Evolutionary conservation across 1,139 yeast genomes (phyloP).

Genomic region (Saccharomyces hybrid): DNA sequence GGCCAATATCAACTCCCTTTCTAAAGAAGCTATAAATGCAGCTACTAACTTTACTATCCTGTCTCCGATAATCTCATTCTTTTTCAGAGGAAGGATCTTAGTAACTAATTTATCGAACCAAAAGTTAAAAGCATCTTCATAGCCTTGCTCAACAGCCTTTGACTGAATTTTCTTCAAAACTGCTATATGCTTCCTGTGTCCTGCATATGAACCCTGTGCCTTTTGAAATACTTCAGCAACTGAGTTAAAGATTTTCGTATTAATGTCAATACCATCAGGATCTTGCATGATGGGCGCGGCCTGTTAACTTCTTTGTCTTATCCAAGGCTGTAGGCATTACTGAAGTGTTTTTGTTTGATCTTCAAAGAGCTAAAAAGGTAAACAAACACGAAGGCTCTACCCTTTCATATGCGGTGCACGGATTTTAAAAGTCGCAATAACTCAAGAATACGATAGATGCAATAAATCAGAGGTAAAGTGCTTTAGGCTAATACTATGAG

Average conservation of each 20-base stretch:
- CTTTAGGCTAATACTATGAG: not conserved
- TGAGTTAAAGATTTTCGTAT: slow-evolving; percentile 36
- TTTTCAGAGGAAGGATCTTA: slow-evolving; percentile 58
- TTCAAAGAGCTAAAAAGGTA: not conserved
- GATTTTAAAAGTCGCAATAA: not conserved
- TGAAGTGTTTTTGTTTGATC: not conserved
- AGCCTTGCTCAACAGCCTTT: slow-evolving; percentile 46
- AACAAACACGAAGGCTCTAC: not conserved
- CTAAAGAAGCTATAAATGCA: slow-evolving; percentile 45
- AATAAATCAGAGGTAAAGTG: not conserved
- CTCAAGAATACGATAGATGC: not conserved
- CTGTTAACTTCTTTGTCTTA: not conserved
- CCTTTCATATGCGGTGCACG: not conserved
- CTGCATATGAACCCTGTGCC: slow-evolving; percentile 64
- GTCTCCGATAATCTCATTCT: slow-evolving; percentile 68
- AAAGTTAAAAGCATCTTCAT: slow-evolving; percentile 52
- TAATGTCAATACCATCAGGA: slow-evolving; percentile 15
- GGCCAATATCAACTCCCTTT: slow-evolving; percentile 28
- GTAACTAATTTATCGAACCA: slow-evolving; percentile 56
- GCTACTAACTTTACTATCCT: slow-evolving; percentile 69
- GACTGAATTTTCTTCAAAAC: slow-evolving; percentile 53
- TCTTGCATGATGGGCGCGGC: not conserved
- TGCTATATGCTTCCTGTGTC: slow-evolving; percentile 68
- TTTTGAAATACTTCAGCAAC: slow-evolving; percentile 73
- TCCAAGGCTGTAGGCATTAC: not conserved